These are phyloP conservation scores for Ustilago lituana DNA, from an alignment of 1,284 basidiomycete genomes.

Conservation along the genomic window DNA sequence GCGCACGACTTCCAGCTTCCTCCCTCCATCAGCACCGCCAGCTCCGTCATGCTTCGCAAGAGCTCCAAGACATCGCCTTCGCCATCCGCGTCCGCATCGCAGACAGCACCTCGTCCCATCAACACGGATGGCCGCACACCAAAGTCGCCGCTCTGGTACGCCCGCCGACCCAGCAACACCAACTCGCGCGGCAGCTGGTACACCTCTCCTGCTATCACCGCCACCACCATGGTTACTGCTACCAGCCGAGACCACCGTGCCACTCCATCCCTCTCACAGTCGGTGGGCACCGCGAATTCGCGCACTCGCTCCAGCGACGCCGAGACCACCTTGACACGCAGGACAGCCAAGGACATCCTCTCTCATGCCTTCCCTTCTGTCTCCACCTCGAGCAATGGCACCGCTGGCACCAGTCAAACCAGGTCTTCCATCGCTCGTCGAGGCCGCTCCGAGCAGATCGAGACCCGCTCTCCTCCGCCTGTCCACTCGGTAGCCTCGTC, in stretches of 20 bases:
- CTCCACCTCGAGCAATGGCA: conserved; percentile 7
- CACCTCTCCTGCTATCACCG: conserved; percentile 55
- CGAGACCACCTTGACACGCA: conserved; percentile 41
- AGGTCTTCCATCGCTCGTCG: conserved; percentile 22
- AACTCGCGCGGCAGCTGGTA: conserved; percentile 54
- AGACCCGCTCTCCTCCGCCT: conserved; percentile 46
- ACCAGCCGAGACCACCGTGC: conserved; percentile 25
- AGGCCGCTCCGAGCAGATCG: conserved; percentile 28
- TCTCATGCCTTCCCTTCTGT: conserved; percentile 21
- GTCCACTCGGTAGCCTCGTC: conserved; percentile 53
- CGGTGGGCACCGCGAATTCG: conserved; percentile 8
- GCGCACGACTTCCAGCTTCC: conserved; percentile 54
- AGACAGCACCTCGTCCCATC: conserved; percentile 29
- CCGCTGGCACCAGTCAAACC: conserved; percentile 12
- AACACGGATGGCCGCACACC: conserved; percentile 30
- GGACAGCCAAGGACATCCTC: conserved; percentile 41
- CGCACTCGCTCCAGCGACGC: conserved; percentile 18
- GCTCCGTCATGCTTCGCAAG: conserved; percentile 50
- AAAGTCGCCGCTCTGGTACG: conserved; percentile 55
- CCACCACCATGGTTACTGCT: conserved; percentile 48
- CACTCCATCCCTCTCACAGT: conserved; percentile 5
- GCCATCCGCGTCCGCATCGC: conserved; percentile 7
- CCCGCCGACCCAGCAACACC: conserved; percentile 53
- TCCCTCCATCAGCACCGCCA: conserved; percentile 50
- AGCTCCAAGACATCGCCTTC: conserved; percentile 27